Percentiles rank a stretch among this genome's conserved stretches.
Conservation (phyloP, 306 rosid genomes). For the Astragalus glycyphyllos region DNA sequence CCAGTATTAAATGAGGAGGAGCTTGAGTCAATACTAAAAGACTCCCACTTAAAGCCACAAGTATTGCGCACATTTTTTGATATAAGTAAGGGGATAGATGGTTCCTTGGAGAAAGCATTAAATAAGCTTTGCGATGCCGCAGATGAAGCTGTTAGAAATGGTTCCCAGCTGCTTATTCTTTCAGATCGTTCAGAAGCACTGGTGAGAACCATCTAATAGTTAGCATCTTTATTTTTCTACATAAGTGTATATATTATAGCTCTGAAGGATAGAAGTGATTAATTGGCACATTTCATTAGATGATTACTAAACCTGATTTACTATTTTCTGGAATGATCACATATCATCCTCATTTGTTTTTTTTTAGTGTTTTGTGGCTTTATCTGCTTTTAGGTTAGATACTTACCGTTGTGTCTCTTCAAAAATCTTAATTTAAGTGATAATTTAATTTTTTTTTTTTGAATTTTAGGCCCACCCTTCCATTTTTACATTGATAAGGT, state of each 20-base stretch:
- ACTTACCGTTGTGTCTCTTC: neutral
- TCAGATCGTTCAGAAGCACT: slow-evolving; percentile 90
- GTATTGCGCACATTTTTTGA: slow-evolving; percentile 86
- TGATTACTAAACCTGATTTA: neutral
- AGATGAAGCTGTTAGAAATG: slow-evolving; percentile 98
- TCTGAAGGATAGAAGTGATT: slow-evolving; percentile 30
- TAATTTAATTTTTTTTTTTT: too few relatives aligned
- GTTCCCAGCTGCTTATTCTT: slow-evolving; percentile 89
- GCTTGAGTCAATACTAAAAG: slow-evolving; percentile 84
- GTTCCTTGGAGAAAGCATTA: slow-evolving; percentile 84
- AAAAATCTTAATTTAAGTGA: neutral
- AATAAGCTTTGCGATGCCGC: slow-evolving; percentile 94
- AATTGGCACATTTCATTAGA: slow-evolving; percentile 22
- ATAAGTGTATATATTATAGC: slow-evolving; percentile 21
- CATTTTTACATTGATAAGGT: neutral
- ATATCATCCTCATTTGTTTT: neutral
- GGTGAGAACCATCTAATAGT: slow-evolving; percentile 54
- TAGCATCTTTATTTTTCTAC: slow-evolving; percentile 22
- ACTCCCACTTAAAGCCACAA: slow-evolving; percentile 72
- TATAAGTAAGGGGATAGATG: slow-evolving; percentile 88
- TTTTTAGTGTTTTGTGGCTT: neutral
- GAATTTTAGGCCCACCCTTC: slow-evolving; percentile 12
- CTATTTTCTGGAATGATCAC: slow-evolving; percentile 30
- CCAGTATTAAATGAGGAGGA: slow-evolving; percentile 95
- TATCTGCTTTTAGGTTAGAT: neutral